Conservation (phyloP, 1,139 yeast genomes). For the Kodamaea ohmeri region DNA sequence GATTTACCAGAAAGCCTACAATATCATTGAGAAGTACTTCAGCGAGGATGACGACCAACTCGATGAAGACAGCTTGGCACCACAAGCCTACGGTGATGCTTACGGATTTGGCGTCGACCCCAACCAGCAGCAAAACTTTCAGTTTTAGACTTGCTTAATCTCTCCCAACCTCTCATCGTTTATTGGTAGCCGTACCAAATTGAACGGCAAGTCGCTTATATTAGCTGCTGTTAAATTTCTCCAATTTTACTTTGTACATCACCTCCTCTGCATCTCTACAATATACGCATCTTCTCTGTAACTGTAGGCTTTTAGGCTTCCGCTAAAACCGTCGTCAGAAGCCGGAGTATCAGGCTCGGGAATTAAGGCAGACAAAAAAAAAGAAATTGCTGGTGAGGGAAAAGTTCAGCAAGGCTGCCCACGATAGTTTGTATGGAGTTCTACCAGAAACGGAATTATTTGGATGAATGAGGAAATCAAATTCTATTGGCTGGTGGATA, state of each 20-base stretch:
- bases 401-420: neutral
- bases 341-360: neutral
- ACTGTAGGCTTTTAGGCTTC: neutral
- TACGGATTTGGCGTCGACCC: slow-evolving; percentile 78
- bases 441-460: slow-evolving; percentile 1
- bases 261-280: slow-evolving; percentile 13
- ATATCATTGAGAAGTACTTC: slow-evolving; percentile 87
- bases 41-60: slow-evolving; percentile 73
- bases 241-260: slow-evolving; percentile 3
- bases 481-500: slow-evolving; percentile 1
- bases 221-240: neutral
- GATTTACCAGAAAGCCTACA: slow-evolving; percentile 87
- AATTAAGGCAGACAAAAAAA: slow-evolving; percentile 2
- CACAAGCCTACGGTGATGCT: slow-evolving; percentile 78
- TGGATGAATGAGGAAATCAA: neutral
- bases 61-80: slow-evolving; percentile 77
- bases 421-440: neutral
- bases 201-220: neutral
- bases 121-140: slow-evolving; percentile 45
- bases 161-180: neutral
- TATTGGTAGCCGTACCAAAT: neutral
- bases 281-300: slow-evolving; percentile 10
- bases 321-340: neutral
- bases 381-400: slow-evolving; percentile 1
- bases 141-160: slow-evolving; percentile 30